Evolutionary conservation across 225 moss, liverwort and hornwort species (phyloP), one percentile per base, ranked within the genome.

Genomic region (Anthoceros angustus): DNA sequence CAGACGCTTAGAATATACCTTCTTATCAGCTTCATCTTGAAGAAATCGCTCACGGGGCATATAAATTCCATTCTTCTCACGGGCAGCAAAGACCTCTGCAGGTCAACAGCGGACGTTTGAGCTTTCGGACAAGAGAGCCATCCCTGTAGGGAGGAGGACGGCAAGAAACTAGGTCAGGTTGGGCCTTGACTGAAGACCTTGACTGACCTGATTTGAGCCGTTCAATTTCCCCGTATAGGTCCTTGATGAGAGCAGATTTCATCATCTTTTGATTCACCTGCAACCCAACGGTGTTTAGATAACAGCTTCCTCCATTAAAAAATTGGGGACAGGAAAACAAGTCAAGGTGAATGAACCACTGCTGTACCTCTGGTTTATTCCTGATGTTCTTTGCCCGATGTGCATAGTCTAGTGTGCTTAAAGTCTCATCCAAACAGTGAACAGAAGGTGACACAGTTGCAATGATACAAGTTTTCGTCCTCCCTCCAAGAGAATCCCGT

Each of bases 401-500:
- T 6, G 95, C 91, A 41, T 95, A 95, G 72, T 95, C 95, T 71
- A 95, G 76, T 60, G 95, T 95, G 78, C 91, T 95, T 49, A 95
- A 79, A 0, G 91, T 95, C 69, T 95, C 95, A 26, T 95, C 95
- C 50, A 95, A 71, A 73, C 91, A 91, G 74, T 88, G 68, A 16
- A 95, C 88, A 43, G 95, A 91, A 16, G 95, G 95, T 46, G 95
- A 95, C 0, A 95, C 83, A 41, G 95, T 95, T 42, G 95, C 91
- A 45, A 95, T 95, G 48, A 95, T 91, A 73, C 95, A 95, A 21
- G 95, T 95, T 80, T 95, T 95, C 1, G 95, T 91, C 78, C 88
- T 86, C 64, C 95, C 95, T 55, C 95, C 95, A 67, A 95, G 70
- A 42, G 95, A 95, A 65, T 95, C 95, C n/a, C 91, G 76, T 25